Evolutionary conservation across 2,329 filamentous ascomycete genomes (phyloP).

Genomic region (Diaporthe humulicola): DNA sequence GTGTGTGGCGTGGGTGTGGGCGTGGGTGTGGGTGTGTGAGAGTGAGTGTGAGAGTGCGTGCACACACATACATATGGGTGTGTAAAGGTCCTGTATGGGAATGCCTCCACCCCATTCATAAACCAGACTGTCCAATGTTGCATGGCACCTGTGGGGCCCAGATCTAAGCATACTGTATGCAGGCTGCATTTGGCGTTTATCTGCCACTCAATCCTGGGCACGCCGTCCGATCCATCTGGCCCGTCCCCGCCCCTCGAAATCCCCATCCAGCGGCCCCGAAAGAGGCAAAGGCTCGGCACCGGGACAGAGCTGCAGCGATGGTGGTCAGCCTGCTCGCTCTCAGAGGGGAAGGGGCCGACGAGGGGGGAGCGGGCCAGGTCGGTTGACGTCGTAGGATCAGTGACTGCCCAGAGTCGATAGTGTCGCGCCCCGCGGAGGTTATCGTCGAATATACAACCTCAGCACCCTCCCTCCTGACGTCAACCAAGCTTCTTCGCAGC

Average conservation of each 20-base stretch:
- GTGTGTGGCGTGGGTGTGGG: not conserved
- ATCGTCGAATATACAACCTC: not conserved
- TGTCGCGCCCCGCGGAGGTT: not conserved
- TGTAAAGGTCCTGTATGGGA: not conserved
- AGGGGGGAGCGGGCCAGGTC: not conserved
- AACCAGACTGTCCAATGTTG: not conserved
- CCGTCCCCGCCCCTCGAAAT: not conserved
- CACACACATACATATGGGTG: too few species aligned
- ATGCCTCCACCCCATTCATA: not conserved
- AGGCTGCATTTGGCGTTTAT: not conserved
- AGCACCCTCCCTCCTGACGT: not conserved
- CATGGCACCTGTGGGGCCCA: slow-evolving; percentile 8
- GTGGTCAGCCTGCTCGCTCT: slow-evolving; percentile 13
- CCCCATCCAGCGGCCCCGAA: not conserved
- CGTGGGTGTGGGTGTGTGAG: not conserved
- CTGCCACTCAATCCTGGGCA: not conserved
- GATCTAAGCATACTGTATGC: slow-evolving; percentile 3
- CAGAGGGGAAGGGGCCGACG: not conserved
- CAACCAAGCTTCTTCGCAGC: not conserved
- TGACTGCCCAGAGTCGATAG: slow-evolving; percentile 20
- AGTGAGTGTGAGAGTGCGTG: not conserved
- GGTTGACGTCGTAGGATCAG: not conserved
- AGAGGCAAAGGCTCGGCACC: slow-evolving; percentile 20
- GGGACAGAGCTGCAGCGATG: slow-evolving; percentile 18
- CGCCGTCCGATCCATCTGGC: slow-evolving; percentile 17